phyloP scores from a whole-genome alignment of 164 flowering plant species.

The Nymphaea thermarum region DNA sequence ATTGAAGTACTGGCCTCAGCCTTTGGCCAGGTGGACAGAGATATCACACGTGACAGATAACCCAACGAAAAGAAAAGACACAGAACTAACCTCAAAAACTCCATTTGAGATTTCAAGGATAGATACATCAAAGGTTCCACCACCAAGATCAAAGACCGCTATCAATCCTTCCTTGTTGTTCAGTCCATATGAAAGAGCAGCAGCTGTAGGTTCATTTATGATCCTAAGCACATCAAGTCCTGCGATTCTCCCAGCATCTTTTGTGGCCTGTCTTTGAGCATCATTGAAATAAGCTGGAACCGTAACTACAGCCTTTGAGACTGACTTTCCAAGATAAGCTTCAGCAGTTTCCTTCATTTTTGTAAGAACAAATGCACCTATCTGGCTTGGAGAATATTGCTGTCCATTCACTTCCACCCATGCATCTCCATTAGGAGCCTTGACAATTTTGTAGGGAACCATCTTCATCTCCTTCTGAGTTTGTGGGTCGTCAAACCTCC shows the following conservation, averaged over 20 bases:
- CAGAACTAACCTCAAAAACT: conserved; percentile 21
- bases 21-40: neutral
- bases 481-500: conserved; percentile 26
- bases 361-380: conserved; percentile 26
- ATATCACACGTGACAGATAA: neutral
- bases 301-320: conserved; percentile 29
- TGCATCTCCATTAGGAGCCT: conserved; percentile 29
- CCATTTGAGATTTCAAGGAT: conserved; percentile 28
- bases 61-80: neutral
- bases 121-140: conserved; percentile 40
- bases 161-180: conserved; percentile 27
- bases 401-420: conserved; percentile 31
- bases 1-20: no score
- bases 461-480: conserved; percentile 28
- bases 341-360: conserved; percentile 33
- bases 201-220: conserved; percentile 38
- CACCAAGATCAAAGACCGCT: conserved; percentile 32
- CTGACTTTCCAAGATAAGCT: conserved; percentile 22
- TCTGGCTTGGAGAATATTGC: conserved; percentile 28
- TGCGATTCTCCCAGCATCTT: conserved; percentile 39
- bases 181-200: conserved; percentile 33
- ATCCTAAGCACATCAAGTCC: conserved; percentile 29
- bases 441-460: conserved; percentile 31
- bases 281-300: conserved; percentile 37
- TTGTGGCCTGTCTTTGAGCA: conserved; percentile 30